Conservation (phyloP, 345 rosid genomes). For the Salix brachista region DNA sequence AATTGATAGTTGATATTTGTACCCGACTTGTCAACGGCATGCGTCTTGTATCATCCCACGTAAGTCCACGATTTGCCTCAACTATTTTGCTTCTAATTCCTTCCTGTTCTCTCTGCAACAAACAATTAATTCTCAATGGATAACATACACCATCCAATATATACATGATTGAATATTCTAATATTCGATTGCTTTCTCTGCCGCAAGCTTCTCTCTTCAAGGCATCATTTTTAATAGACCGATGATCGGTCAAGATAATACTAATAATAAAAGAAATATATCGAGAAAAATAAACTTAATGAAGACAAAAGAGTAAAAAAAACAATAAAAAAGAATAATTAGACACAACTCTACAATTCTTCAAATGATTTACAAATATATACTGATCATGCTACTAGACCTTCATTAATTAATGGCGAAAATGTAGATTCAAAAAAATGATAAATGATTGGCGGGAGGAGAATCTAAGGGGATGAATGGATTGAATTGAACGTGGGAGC, state of each 20-base stretch:
- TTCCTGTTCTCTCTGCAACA: conserved; percentile 65
- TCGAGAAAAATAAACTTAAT: not conserved
- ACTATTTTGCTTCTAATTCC: conserved; percentile 42
- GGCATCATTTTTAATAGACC: not conserved
- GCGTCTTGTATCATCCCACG: conserved; percentile 85
- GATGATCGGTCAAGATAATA: not conserved
- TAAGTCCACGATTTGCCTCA: conserved; percentile 51
- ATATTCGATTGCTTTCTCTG: not conserved
- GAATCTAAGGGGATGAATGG: not conserved
- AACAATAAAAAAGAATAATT: not conserved
- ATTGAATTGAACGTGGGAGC: not conserved
- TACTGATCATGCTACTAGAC: no score
- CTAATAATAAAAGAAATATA: not conserved
- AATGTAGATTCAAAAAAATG: not conserved
- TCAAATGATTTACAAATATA: no score
- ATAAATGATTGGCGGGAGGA: not conserved
- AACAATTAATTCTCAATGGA: not conserved
- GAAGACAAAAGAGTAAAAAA: not conserved
- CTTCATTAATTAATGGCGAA: no score
- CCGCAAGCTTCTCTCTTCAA: not conserved
- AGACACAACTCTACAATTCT: not conserved
- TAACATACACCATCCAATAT: not conserved
- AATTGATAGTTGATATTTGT: conserved; percentile 3
- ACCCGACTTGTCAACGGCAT: conserved; percentile 87
- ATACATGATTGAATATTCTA: not conserved